Evolutionary conservation across 2,329 filamentous ascomycete species (phyloP).

Genomic region (Diaporthe sp.): DNA sequence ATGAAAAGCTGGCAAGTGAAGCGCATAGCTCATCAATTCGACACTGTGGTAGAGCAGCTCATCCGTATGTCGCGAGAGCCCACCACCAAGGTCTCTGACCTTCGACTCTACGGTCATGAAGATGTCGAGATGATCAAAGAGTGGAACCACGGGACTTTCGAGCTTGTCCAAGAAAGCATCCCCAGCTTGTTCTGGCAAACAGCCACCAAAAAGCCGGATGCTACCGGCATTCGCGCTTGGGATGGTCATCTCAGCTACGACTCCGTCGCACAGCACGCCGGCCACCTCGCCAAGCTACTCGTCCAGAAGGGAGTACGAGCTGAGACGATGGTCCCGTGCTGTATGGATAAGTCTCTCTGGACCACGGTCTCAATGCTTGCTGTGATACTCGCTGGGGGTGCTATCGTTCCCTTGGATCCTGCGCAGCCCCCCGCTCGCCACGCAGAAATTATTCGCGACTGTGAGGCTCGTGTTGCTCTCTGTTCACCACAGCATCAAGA

Average conservation of each 20-base stretch:
- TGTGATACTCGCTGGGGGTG: slow-evolving; percentile 14
- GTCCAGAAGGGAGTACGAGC: slow-evolving; percentile 14
- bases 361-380: slow-evolving; percentile 22
- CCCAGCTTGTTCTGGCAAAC: slow-evolving; percentile 11
- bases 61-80: neutral
- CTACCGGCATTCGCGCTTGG: neutral
- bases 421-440: neutral
- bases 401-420: slow-evolving; percentile 11
- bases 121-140: neutral
- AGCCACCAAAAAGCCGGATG: neutral
- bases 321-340: slow-evolving; percentile 4
- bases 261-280: neutral
- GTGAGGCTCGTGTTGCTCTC: slow-evolving; percentile 1
- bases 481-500: slow-evolving; percentile 11
- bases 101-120: slow-evolving; percentile 7
- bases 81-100: neutral
- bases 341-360: slow-evolving; percentile 4
- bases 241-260: slow-evolving; percentile 7
- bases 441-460: slow-evolving; percentile 9
- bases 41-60: neutral
- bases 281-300: neutral
- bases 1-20: neutral
- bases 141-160: neutral
- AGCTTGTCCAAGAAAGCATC: neutral
- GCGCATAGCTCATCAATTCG: slow-evolving; percentile 8